phyloP scores from a whole-genome alignment of 495 filamentous ascomycete genomes.

The Glutinoglossum americanum region DNA sequence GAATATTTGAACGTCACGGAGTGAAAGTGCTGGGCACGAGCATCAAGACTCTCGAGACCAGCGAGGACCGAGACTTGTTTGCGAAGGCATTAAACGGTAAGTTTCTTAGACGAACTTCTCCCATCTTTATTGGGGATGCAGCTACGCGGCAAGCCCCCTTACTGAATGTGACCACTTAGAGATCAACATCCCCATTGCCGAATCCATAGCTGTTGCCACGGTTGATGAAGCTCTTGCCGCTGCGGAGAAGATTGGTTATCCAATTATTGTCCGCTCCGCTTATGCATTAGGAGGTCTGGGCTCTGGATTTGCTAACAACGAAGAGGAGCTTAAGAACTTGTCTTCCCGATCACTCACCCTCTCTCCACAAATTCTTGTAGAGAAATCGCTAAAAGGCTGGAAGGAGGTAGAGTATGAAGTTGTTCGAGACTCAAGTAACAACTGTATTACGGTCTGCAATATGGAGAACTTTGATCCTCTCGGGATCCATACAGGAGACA shows the following conservation, averaged over 20 bases:
- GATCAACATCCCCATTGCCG: slow-evolving; percentile 91
- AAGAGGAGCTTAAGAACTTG: slow-evolving; percentile 79
- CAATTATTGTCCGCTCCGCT: slow-evolving; percentile 90
- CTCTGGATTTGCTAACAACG: slow-evolving; percentile 89
- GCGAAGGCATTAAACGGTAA: slow-evolving; percentile 49
- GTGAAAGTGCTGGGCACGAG: slow-evolving; percentile 90
- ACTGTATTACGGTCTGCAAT: slow-evolving; percentile 99
- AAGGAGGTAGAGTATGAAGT: slow-evolving; percentile 99
- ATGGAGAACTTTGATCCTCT: slow-evolving; percentile 99
- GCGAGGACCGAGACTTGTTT: slow-evolving; percentile 91
- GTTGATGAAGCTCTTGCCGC: slow-evolving; percentile 80
- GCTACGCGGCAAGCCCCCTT: neutral
- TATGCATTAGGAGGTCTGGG: slow-evolving; percentile 91
- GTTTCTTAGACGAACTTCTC: neutral
- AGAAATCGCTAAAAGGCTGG: slow-evolving; percentile 99
- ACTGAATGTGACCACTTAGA: slow-evolving; percentile 27
- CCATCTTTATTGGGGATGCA: neutral
- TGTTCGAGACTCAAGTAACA: slow-evolving; percentile 84
- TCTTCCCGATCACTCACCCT: slow-evolving; percentile 81
- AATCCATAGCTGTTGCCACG: slow-evolving; percentile 77
- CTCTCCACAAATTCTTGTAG: slow-evolving; percentile 90
- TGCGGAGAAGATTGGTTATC: slow-evolving; percentile 73
- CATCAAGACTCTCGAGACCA: slow-evolving; percentile 80
- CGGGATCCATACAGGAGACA: slow-evolving; percentile 95
- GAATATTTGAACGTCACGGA: slow-evolving; percentile 81